These are phyloP conservation scores for Ceratocystiopsis brevicomis DNA, from an alignment of 2,329 filamentous ascomycete species.

Conservation along the genomic window DNA sequence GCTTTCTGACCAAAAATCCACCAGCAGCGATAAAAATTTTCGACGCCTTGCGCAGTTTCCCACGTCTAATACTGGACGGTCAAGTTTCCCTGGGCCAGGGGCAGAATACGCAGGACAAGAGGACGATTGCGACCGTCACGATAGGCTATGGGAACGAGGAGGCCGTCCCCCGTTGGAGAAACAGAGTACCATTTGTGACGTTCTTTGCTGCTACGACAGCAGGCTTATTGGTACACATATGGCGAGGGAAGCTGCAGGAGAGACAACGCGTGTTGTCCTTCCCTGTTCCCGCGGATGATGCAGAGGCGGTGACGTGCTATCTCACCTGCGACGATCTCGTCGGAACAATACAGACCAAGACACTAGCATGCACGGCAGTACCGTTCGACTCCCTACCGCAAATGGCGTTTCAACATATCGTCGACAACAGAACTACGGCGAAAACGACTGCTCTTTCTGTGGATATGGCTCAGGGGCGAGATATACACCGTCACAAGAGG, in stretches of 20 bases:
- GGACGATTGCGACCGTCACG: slow-evolving; percentile 28
- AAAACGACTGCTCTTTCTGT: background rate
- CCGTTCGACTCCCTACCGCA: background rate
- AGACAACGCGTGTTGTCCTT: slow-evolving; percentile 39
- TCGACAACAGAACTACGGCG: background rate
- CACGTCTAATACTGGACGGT: slow-evolving; percentile 28
- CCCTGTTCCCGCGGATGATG: slow-evolving; percentile 31
- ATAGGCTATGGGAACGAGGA: slow-evolving; percentile 55
- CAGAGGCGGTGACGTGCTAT: slow-evolving; percentile 44
- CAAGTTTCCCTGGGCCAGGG: slow-evolving; percentile 4
- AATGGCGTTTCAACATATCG: background rate
- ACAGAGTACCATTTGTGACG: slow-evolving; percentile 48
- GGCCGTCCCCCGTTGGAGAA: slow-evolving; percentile 39
- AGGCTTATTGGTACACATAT: slow-evolving; percentile 51
- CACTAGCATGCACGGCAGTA: slow-evolving; percentile 4
- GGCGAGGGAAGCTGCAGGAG: slow-evolving; percentile 38
- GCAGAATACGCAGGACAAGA: background rate
- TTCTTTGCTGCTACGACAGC: slow-evolving; percentile 55
- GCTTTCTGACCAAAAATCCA: slow-evolving; percentile 57
- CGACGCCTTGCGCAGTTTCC: slow-evolving; percentile 49
- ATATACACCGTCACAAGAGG: background rate
- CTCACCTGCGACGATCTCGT: slow-evolving; percentile 76
- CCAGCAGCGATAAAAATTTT: slow-evolving; percentile 61
- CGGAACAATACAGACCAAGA: slow-evolving; percentile 27
- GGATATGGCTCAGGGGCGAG: too few relatives aligned